Evolutionary conservation across 2,329 filamentous ascomycete genomes (phyloP).

Genomic region (Mycosphaerella arachidis): DNA sequence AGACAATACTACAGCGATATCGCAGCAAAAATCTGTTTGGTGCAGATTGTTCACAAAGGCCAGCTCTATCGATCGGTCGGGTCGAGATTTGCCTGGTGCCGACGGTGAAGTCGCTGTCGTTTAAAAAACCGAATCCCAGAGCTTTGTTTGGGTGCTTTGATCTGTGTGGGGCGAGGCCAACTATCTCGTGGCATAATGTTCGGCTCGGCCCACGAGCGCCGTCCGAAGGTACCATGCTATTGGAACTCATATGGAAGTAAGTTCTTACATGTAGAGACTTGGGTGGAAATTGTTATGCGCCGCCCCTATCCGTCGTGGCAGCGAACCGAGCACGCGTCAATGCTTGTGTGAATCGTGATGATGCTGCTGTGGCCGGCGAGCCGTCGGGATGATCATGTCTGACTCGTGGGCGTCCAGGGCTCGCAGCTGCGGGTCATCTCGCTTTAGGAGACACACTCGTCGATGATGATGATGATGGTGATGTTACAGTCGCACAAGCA

Average conservation of each 20-base stretch:
- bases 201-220: not conserved
- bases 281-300: not conserved
- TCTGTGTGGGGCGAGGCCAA: too few relatives aligned
- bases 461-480: not conserved
- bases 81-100: too few relatives aligned
- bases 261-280: not conserved
- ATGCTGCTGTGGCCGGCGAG: conserved; percentile 3
- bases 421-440: not conserved
- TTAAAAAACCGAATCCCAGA: too few relatives aligned
- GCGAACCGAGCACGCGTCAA: not conserved
- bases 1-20: too few relatives aligned
- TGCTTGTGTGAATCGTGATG: not conserved
- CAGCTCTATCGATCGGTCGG: too few relatives aligned
- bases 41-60: too few relatives aligned
- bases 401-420: not conserved
- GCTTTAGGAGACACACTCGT: not conserved
- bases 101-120: too few relatives aligned
- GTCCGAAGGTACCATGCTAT: not conserved
- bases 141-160: too few relatives aligned
- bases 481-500: not conserved
- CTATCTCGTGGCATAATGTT: not conserved
- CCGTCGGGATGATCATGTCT: not conserved
- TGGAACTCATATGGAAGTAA: not conserved
- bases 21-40: too few relatives aligned
- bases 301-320: not conserved